Base-by-base conservation (phyloP, 305 asterid genomes). In the Rubia tinctorum region DNA sequence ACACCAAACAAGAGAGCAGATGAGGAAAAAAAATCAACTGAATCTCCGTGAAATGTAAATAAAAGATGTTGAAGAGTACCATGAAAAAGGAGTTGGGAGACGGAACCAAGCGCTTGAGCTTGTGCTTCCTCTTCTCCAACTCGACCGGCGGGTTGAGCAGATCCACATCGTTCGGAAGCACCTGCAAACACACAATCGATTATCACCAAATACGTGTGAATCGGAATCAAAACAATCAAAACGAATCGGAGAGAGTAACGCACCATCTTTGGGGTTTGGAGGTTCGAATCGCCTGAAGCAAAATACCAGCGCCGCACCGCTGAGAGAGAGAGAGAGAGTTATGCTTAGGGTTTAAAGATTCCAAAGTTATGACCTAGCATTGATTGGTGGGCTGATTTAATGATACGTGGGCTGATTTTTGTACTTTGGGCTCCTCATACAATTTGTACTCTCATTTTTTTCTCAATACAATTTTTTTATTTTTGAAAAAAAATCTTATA, bases 71-170 rank as follows among this genome's bases (percentile, higher is more conserved):
- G 18, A 3, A 20, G 10, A 9, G 27, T 66, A 86, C 91, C 93
- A 87, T 88, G 83, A 85, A 86, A 77, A 88, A 90, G 0, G 90
- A 88, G 61, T 88, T 85, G 0, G 91, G 91, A 5, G 93, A 83
- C 14, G 86, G 90, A 14, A 88, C 90, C 23, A 88, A 85, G 59
- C 87, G 89, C 84, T 88, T 90, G 73, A 88, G 87, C 85, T 90
- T 90, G 78, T 90, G 93, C 86, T 88, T 89, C 80, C 83, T 88
- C 89, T 89, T 86, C 86, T 90, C 96, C 66, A 88, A 79, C 73
- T 88, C 90, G 68, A 84, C 83, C 14, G 91, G 86, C n/a, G 93
- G 91, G 80, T 88, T 88, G 63, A 88, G 84, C 88, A 86, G 72
- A 84, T 88, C 88, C 77, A 78, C 71, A 51, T 88, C 90, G 77